Conservation (phyloP, 73 alveolate species). For the Halteria grandinella region DNA sequence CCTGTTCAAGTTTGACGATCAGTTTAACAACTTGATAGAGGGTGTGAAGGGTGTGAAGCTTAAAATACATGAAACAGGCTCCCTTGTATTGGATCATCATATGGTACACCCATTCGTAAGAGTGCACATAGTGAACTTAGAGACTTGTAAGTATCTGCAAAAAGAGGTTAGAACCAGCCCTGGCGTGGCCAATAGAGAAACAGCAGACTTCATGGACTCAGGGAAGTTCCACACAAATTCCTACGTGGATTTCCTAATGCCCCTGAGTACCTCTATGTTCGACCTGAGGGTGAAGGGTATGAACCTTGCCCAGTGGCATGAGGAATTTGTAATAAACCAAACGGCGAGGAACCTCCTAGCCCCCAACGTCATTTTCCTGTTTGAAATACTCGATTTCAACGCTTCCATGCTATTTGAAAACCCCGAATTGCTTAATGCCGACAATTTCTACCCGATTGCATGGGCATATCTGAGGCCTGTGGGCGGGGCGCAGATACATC, state of each 20-base stretch:
- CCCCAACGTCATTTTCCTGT: constrained; percentile 84
- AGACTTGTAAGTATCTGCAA: constrained; percentile 80
- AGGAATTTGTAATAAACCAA: constrained; percentile 86
- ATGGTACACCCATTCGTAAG: constrained; percentile 96
- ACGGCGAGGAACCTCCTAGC: constrained; percentile 73
- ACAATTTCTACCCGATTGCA: constrained; percentile 90
- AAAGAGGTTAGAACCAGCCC: constrained; percentile 52
- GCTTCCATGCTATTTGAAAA: constrained; percentile 70
- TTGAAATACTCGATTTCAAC: constrained; percentile 95
- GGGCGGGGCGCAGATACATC: constrained; percentile 88
- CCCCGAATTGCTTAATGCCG: constrained; percentile 74
- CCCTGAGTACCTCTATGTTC: constrained; percentile 85
- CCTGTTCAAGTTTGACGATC: constrained; percentile 40
- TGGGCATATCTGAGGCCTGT: constrained; percentile 97
- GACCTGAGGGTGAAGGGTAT: constrained; percentile 96
- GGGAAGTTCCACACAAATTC: neutral
- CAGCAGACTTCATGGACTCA: constrained; percentile 38
- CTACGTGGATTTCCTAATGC: constrained; percentile 73
- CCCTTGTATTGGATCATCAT: constrained; percentile 89
- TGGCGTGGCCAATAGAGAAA: constrained; percentile 55
- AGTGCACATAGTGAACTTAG: constrained; percentile 87
- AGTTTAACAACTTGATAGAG: constrained; percentile 8
- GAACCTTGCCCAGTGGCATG: constrained; percentile 92
- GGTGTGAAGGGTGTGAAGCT: constrained; percentile 46
- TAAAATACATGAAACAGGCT: constrained; percentile 78